Evolutionary conservation across 768 basidiomycete species (phyloP), one percentile per base, ranked within the genome.

Genomic region (Mycena metata): DNA sequence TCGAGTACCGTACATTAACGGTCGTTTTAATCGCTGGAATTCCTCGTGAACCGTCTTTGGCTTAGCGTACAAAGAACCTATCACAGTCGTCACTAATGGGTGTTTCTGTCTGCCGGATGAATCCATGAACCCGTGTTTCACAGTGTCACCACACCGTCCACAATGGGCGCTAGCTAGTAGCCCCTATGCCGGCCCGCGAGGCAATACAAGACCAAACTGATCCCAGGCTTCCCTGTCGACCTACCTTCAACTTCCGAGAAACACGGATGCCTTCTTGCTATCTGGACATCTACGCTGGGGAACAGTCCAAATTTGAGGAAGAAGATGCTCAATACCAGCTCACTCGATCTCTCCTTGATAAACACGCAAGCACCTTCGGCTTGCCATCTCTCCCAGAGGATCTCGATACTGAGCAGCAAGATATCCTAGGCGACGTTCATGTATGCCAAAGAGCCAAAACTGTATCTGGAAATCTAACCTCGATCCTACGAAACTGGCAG

Each of bases 251-350:
- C 41, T 41, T 45, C 45, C 26, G 39, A 33, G 35, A 60, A 55
- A 50, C 24, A 36, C 39, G 36, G 35, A 72, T 69, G 54, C 67
- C 78, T 51, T 67, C 63, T 9, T 75, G 69, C 16, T 84, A 77
- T 71, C 79, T 87, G 55, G 84, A 86, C 72, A 73, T 87, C 36
- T 83, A 67, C 50, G 80, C 83, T 21, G 85, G 86, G 15, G 79
- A 85, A 61, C 35, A 74, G 19, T 72, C 69, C 8, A 70, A 71
- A 41, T 72, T 79, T 68, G 72, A 68, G 10, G 65, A 63, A 5
- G 77, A 76, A 11, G 63, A 73, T 35, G 67, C 73, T 9, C 71
- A 75, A 9, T 83, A 85, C 66, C 64, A 79, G 23, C 75, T 72
- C 4, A 79, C 84, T 0, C 52, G 50, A 23, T 67, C 75, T 26